Evolutionary conservation across 345 rosid genomes (phyloP), one percentile per base, ranked within the genome.

Genomic region (Pelargonium nanum): DNA sequence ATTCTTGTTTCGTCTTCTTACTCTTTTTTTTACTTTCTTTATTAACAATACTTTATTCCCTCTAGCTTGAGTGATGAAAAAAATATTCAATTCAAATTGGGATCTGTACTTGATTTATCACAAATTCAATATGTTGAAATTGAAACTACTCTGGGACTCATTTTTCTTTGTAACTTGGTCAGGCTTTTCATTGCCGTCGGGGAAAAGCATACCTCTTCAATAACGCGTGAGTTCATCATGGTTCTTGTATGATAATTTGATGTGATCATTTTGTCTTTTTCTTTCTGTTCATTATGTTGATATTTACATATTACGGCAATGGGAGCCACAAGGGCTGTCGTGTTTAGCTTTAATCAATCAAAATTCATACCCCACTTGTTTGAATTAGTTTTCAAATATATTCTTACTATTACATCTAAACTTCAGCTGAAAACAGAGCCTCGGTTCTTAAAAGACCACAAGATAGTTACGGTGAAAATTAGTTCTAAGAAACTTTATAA

Each of bases 181-280:
- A 88, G 96, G 65, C 82, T 48, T 88, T 88, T 66, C 88, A 80
- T 67, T 72, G 78, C 68, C 91, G 88, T 55, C 66, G 80, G 53
- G 96, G 97, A 67, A 85, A 85, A 74, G 93, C 91, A 22, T 87
- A 84, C 72, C 97, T 85, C 65, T 87, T 91, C 70, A 91, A 75
- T 60, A 82, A 81, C 10, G 87, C 68, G 93, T 91, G 75, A 75
- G 92, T 67, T 62, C 66, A 70, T 48, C 22, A 50, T 23, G 24
- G 65, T 57, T 68, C 32, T 17, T 44, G 0, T 6, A 50, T 60
- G 22, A 23, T 0, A 16, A 26, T 2, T 62, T 62, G 28, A 32
- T 30, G 15, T 20, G 59, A 23, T 65, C 67, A 45, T 40, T 50
- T 60, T 34, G 64, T 28, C 52, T 61, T 45, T 55, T 65, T 26